phyloP scores from a whole-genome alignment of 768 basidiomycete species.

The Daedalea quercina region DNA sequence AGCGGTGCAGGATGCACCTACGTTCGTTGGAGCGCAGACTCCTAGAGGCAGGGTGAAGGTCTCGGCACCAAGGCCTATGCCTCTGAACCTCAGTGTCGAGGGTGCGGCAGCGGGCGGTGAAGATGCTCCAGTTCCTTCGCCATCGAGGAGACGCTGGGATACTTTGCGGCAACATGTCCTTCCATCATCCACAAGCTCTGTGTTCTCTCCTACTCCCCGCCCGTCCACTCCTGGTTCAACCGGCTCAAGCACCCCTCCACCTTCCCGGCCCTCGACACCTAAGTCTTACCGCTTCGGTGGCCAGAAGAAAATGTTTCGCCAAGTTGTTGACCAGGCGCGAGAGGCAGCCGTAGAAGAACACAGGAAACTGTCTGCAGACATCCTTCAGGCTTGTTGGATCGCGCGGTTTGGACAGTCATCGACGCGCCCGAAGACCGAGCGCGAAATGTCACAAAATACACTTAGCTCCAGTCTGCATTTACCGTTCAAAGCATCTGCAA shows the following conservation, averaged over 20 bases:
- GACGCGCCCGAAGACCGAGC: slow-evolving; percentile 25
- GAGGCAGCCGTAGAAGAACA: slow-evolving; percentile 43
- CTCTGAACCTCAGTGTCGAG: slow-evolving; percentile 13
- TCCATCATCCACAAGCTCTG: slow-evolving; percentile 7
- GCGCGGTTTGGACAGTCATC: slow-evolving; percentile 40
- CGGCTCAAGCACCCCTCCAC: slow-evolving; percentile 3
- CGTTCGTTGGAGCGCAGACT: neutral
- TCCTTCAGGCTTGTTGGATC: slow-evolving; percentile 48
- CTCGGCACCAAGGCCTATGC: neutral
- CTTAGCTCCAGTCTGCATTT: slow-evolving; percentile 30
- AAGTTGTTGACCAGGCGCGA: slow-evolving; percentile 59
- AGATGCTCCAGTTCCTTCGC: slow-evolving; percentile 15
- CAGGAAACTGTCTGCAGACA: slow-evolving; percentile 46
- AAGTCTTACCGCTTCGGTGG: slow-evolving; percentile 16
- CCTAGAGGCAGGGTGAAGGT: slow-evolving; percentile 3
- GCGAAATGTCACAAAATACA: slow-evolving; percentile 21
- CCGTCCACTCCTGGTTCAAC: slow-evolving; percentile 6
- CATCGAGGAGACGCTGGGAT: slow-evolving; percentile 19
- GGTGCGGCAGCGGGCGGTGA: neutral
- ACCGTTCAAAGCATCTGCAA: slow-evolving; percentile 19
- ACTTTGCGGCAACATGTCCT: slow-evolving; percentile 22
- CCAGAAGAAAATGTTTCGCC: slow-evolving; percentile 22
- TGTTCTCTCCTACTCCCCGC: neutral
- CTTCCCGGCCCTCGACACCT: slow-evolving; percentile 19
- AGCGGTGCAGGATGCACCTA: neutral